Conservation (phyloP, 1,284 basidiomycete genomes). For the Papiliotrema laurentii region DNA sequence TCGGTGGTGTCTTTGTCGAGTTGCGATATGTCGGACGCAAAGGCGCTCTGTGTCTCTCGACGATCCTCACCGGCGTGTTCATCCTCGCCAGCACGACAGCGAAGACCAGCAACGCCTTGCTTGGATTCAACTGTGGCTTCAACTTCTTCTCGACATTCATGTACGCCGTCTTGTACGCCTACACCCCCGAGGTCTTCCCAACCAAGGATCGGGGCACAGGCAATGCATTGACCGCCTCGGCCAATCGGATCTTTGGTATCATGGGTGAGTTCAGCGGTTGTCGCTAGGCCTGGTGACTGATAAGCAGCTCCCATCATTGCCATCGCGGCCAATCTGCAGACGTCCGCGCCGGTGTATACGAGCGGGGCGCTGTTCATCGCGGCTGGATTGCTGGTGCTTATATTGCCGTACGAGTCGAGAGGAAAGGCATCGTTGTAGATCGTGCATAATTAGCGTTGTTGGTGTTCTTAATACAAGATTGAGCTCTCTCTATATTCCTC, state of each 20-base stretch:
- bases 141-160: conserved; percentile 49
- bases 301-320: conserved; percentile 29
- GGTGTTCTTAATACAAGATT: no score
- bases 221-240: conserved; percentile 57
- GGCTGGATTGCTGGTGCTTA: conserved; percentile 58
- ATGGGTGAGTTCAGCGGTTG: conserved; percentile 18
- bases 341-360: conserved; percentile 66
- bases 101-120: conserved; percentile 51
- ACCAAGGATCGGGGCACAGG: conserved; percentile 62
- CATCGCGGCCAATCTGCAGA: conserved; percentile 36
- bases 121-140: conserved; percentile 59
- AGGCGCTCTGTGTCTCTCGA: conserved; percentile 54
- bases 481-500: no score
- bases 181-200: conserved; percentile 64
- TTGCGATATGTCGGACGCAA: conserved; percentile 53
- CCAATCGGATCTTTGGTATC: conserved; percentile 57
- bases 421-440: conserved; percentile 65
- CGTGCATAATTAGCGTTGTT: no score
- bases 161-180: conserved; percentile 44
- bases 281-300: neutral
- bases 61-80: conserved; percentile 56
- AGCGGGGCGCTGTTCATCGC: conserved; percentile 62
- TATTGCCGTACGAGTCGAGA: conserved; percentile 67
- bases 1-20: conserved; percentile 58
- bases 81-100: conserved; percentile 63